A percentile compares a stretch with the other conserved stretches of the same genome.
phyloP scores from a whole-genome alignment of 1,284 basidiomycete genomes.

The Meripilus lineatus region DNA sequence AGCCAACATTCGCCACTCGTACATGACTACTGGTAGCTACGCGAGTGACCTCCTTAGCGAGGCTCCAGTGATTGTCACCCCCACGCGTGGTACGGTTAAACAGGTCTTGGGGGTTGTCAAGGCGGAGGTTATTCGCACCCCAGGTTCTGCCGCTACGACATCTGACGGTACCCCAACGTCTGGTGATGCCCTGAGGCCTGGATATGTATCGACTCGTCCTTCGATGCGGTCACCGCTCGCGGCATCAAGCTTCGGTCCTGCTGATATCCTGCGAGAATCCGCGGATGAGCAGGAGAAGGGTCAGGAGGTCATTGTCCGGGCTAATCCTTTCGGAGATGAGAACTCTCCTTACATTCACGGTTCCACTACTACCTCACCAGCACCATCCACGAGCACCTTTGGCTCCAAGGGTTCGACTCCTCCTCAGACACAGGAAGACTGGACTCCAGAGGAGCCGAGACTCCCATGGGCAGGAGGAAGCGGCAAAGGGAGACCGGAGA shows the following conservation, averaged over 20 bases:
- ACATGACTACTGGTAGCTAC: conserved; percentile 67
- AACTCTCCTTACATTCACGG: conserved; percentile 37
- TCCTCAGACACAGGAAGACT: conserved; percentile 23
- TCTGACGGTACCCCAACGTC: conserved; percentile 28
- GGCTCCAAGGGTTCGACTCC: conserved; percentile 24
- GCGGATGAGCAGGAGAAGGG: conserved; percentile 39
- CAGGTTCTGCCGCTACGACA: conserved; percentile 23
- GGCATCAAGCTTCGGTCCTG: conserved; percentile 65
- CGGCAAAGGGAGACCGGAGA: conserved; percentile 21
- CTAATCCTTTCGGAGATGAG: conserved; percentile 64
- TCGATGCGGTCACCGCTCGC: conserved; percentile 62
- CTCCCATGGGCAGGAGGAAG: conserved; percentile 36
- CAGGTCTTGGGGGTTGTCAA: conserved; percentile 73
- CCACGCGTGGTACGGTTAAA: conserved; percentile 56
- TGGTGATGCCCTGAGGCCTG: conserved; percentile 33
- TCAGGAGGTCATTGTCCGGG: conserved; percentile 27
- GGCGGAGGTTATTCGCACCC: conserved; percentile 70
- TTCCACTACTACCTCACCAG: conserved; percentile 27
- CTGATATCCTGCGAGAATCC: conserved; percentile 51
- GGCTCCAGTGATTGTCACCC: conserved; percentile 75
- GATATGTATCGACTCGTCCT: conserved; percentile 32
- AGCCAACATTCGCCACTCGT: conserved; percentile 59
- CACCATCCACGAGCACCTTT: conserved; percentile 41
- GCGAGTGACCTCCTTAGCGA: conserved; percentile 75
- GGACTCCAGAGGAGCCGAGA: conserved; percentile 32